Conservation (phyloP, 352 stramenopile genomes). For the Pythium myriotylum region DNA sequence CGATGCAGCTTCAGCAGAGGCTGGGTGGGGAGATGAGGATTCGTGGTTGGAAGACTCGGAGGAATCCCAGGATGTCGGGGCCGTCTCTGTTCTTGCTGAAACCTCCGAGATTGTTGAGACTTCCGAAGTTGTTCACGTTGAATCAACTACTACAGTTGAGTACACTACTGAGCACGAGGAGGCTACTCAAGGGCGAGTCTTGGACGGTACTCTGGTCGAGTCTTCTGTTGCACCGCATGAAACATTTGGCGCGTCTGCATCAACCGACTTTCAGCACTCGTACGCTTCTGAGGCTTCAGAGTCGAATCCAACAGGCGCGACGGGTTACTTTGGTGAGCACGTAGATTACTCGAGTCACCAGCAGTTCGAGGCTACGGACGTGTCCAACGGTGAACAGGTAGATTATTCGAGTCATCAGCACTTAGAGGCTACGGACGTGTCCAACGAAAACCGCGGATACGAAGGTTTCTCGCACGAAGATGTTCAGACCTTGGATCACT, state of each 20-base stretch:
- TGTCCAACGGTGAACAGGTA: background rate
- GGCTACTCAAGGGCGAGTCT: no score
- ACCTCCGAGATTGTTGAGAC: no score
- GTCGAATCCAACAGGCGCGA: background rate
- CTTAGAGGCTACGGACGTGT: background rate
- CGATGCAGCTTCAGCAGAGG: background rate
- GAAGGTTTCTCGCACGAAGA: background rate
- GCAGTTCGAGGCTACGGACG: background rate
- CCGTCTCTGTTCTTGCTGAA: no score
- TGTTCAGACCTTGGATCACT: background rate
- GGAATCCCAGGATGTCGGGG: conserved; percentile 11
- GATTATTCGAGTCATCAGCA: background rate
- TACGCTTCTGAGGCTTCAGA: background rate
- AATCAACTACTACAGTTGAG: no score
- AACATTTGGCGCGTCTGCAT: background rate
- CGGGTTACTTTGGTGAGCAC: background rate
- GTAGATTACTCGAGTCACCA: background rate
- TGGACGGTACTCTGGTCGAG: background rate
- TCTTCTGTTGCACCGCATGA: background rate
- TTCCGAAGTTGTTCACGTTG: no score
- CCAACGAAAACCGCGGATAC: background rate
- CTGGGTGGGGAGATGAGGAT: conserved; percentile 15
- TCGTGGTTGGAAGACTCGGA: conserved; percentile 1
- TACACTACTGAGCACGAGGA: no score
- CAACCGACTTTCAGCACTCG: background rate